phyloP scores from a whole-genome alignment of 2,329 filamentous ascomycete genomes.

The Fusarium goolgardi region DNA sequence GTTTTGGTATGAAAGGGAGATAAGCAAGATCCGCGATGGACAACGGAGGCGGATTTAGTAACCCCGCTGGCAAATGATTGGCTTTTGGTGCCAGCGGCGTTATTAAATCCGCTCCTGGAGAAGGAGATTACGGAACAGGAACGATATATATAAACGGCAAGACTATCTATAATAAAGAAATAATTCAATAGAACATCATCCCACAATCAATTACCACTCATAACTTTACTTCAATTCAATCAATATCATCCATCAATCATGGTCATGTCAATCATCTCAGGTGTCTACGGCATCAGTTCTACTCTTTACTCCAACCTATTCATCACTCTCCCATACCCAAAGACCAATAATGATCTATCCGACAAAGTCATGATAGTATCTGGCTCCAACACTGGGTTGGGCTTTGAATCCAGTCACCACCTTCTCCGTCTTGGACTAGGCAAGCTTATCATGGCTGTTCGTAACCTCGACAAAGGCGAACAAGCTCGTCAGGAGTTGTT shows the following conservation, averaged over 20 bases:
- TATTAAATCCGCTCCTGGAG: slow-evolving; percentile 23
- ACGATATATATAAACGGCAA: slow-evolving; percentile 11
- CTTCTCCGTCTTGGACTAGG: slow-evolving; percentile 48
- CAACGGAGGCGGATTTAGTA: slow-evolving; percentile 32
- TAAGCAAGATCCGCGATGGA: slow-evolving; percentile 16
- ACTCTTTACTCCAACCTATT: slow-evolving; percentile 37
- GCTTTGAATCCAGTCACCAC: slow-evolving; percentile 53
- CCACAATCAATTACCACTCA: fast-evolving
- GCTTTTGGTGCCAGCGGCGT: slow-evolving; percentile 5
- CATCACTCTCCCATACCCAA: slow-evolving; percentile 41
- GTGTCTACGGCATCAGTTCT: slow-evolving; percentile 25
- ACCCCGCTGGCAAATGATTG: slow-evolving; percentile 8
- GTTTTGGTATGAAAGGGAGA: slow-evolving; percentile 6
- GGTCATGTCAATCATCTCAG: slow-evolving; percentile 29
- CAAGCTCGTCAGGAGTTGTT: slow-evolving; percentile 53
- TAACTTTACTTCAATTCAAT: fast-evolving
- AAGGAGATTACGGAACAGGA: not conserved
- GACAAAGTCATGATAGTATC: slow-evolving; percentile 53
- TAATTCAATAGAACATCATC: fast-evolving
- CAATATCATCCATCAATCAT: not conserved
- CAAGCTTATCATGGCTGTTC: slow-evolving; percentile 54
- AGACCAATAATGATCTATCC: slow-evolving; percentile 34
- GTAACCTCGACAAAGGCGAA: slow-evolving; percentile 55
- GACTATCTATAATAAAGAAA: not conserved
- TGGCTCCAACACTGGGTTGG: slow-evolving; percentile 56